Percentiles rank a stretch among this genome's conserved stretches.
Conservation (phyloP, 2,329 filamentous ascomycete species). For the Lasiodiplodia citricola region DNA sequence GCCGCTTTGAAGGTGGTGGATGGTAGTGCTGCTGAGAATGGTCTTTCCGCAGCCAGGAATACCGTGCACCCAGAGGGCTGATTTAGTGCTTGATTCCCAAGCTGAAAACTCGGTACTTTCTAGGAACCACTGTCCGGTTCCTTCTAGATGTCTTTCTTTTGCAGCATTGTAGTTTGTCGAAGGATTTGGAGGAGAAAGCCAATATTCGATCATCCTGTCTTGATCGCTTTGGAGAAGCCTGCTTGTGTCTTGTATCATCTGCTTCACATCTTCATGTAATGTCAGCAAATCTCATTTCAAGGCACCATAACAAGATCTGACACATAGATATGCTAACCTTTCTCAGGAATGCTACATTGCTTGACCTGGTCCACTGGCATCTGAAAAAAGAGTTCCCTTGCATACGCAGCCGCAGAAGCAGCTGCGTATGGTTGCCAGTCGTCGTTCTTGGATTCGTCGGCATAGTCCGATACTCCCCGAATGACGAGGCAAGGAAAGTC, state of each 20-base stretch:
- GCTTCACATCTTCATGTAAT: background rate
- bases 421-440: slow-evolving; percentile 34
- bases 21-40: background rate
- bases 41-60: slow-evolving; percentile 8
- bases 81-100: background rate
- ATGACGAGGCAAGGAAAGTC: slow-evolving; percentile 36
- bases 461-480: slow-evolving; percentile 36
- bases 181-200: background rate
- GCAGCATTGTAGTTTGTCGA: background rate
- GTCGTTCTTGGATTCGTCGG: slow-evolving; percentile 36
- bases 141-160: background rate
- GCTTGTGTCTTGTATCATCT: background rate
- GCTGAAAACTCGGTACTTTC: background rate
- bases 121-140: background rate
- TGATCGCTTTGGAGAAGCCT: too few relatives aligned
- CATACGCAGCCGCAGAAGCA: slow-evolving; percentile 30
- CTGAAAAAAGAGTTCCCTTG: slow-evolving; percentile 30
- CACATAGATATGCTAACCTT: background rate
- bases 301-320: too few relatives aligned
- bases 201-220: fast-evolving
- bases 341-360: background rate
- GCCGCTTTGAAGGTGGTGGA: fast-evolving
- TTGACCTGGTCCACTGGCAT: slow-evolving; percentile 22
- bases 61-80: background rate
- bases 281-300: too few relatives aligned